phyloP scores from a whole-genome alignment of 345 rosid genomes.

The Geranium brycei region DNA sequence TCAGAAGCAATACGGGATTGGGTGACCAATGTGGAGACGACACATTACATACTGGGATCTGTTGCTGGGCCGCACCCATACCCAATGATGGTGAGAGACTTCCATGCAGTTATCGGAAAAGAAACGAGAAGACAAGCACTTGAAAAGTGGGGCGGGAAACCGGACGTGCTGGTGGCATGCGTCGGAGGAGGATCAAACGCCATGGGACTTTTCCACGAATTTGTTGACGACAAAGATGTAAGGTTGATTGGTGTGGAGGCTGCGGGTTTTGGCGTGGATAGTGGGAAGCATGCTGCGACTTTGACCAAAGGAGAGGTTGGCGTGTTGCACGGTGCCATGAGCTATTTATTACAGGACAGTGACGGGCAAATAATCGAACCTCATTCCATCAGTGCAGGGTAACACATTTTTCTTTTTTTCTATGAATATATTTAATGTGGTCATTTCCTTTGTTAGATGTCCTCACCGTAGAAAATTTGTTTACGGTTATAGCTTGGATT shows the following conservation, averaged over 20 bases:
- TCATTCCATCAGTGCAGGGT: constrained; percentile 95
- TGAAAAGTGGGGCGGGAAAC: constrained; percentile 94
- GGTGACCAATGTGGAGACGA: constrained; percentile 91
- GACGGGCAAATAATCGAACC: constrained; percentile 92
- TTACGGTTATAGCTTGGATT: constrained; percentile 54
- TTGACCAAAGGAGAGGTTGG: constrained; percentile 79
- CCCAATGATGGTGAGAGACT: constrained; percentile 94
- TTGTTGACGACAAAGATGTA: constrained; percentile 60
- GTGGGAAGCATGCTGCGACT: constrained; percentile 93
- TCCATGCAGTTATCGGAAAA: constrained; percentile 79
- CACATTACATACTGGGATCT: constrained; percentile 86
- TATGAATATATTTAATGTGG: neutral
- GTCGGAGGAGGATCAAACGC: constrained; percentile 95
- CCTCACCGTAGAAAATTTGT: neutral
- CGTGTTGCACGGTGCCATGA: constrained; percentile 94
- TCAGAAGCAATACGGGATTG: constrained; percentile 76
- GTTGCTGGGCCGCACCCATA: constrained; percentile 98
- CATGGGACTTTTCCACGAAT: constrained; percentile 91
- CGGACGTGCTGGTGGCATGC: constrained; percentile 84
- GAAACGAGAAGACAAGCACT: constrained; percentile 79
- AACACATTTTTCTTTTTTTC: constrained; percentile 1
- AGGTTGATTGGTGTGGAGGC: constrained; percentile 96
- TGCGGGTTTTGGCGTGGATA: constrained; percentile 79
- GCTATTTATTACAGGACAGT: constrained; percentile 82
- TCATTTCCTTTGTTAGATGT: neutral